Percentiles rank a stretch among this genome's conserved stretches.
Conservation (phyloP, 352 stramenopile genomes). For the Phytophthora fragariaefolia region DNA sequence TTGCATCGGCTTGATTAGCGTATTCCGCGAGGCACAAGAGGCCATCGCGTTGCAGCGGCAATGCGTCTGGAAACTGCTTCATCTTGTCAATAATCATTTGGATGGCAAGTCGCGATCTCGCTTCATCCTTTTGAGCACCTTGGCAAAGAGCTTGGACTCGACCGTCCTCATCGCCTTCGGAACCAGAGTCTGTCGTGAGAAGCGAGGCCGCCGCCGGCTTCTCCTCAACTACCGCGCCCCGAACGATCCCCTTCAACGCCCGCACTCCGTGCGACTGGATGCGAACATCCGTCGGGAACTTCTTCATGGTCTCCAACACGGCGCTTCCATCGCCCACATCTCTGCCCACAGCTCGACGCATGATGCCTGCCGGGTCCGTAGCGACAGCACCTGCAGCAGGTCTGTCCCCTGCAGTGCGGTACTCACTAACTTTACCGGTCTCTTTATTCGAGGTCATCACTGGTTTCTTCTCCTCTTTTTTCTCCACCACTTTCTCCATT, state of each 20-base stretch:
- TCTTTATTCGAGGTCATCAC: background rate
- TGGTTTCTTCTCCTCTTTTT: background rate
- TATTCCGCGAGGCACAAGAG: conserved; percentile 55
- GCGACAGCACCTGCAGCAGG: conserved; percentile 1
- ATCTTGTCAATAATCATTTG: conserved; percentile 54
- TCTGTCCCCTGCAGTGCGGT: background rate
- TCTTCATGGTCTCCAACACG: conserved; percentile 55
- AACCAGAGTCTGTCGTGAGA: background rate
- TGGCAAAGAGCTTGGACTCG: too few species aligned
- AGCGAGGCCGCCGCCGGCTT: background rate
- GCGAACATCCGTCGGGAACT: conserved; percentile 47
- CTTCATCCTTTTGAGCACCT: conserved; percentile 6
- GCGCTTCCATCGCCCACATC: conserved; percentile 52
- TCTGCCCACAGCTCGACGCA: conserved; percentile 55
- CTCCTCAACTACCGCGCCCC: conserved; percentile 9
- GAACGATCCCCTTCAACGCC: conserved; percentile 52
- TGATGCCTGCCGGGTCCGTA: conserved; percentile 48
- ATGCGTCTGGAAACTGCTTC: conserved; percentile 40
- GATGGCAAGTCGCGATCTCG: conserved; percentile 28
- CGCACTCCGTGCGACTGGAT: conserved; percentile 59
- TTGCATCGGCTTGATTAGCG: conserved; percentile 24
- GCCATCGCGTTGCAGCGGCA: conserved; percentile 56
- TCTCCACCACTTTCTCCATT: conserved; percentile 1
- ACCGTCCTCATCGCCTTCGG: background rate
- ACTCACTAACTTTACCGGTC: conserved; percentile 1